These are phyloP conservation scores for Chenopodium berlandieri DNA, from an alignment of 148 eudicot species.

Conservation along the genomic window DNA sequence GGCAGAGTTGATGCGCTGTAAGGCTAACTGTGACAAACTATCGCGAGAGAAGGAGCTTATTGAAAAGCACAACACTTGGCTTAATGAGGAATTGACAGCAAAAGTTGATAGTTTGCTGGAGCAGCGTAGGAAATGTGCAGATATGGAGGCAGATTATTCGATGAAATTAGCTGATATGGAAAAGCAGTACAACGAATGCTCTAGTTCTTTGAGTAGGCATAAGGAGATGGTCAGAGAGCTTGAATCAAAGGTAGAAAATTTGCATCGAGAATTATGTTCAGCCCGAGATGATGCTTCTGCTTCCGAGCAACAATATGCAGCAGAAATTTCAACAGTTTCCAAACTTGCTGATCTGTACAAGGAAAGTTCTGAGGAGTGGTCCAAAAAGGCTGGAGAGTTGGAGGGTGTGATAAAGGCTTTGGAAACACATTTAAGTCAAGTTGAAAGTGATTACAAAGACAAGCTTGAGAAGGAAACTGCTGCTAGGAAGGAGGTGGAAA, in stretches of 20 bases:
- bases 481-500: slow-evolving; percentile 59
- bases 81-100: slow-evolving; percentile 73
- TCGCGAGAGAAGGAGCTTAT: slow-evolving; percentile 90
- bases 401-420: slow-evolving; percentile 96
- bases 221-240: slow-evolving; percentile 73
- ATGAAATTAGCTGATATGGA: slow-evolving; percentile 74
- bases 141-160: slow-evolving; percentile 77
- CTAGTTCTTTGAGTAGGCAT: slow-evolving; percentile 60
- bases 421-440: slow-evolving; percentile 82
- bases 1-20: slow-evolving; percentile 65
- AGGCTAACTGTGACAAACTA: slow-evolving; percentile 50
- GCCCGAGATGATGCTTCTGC: slow-evolving; percentile 66
- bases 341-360: slow-evolving; percentile 87
- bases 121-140: slow-evolving; percentile 57
- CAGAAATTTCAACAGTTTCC: slow-evolving; percentile 70
- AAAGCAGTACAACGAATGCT: slow-evolving; percentile 60
- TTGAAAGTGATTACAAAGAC: slow-evolving; percentile 79
- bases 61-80: slow-evolving; percentile 89
- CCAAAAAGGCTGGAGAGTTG: slow-evolving; percentile 92
- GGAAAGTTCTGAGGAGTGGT: slow-evolving; percentile 97
- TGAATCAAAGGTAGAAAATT: slow-evolving; percentile 58
- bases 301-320: slow-evolving; percentile 57
- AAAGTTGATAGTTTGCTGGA: slow-evolving; percentile 62
- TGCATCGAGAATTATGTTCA: slow-evolving; percentile 66
- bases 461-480: slow-evolving; percentile 72